These are phyloP conservation scores for Raffaelea arxii DNA, from an alignment of 2,329 filamentous ascomycete species.

Conservation along the genomic window DNA sequence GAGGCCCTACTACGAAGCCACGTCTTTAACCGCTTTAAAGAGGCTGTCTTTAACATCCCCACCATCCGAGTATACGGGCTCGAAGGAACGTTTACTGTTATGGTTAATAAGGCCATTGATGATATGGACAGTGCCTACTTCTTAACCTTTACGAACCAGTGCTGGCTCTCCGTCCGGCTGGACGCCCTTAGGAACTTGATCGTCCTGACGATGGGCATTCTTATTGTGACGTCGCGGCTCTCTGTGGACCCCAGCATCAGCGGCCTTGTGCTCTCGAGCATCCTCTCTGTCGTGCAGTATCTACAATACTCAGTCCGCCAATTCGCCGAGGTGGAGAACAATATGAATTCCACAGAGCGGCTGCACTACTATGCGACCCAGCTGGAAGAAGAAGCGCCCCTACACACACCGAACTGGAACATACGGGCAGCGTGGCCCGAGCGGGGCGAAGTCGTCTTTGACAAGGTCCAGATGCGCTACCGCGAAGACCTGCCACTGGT, in stretches of 20 bases:
- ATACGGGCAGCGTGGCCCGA: too few relatives aligned
- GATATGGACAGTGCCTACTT: slow-evolving; percentile 93
- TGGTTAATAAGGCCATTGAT: slow-evolving; percentile 67
- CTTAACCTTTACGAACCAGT: slow-evolving; percentile 88
- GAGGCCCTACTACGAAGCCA: slow-evolving; percentile 79
- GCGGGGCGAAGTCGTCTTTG: slow-evolving; percentile 18
- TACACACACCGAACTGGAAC: too few relatives aligned
- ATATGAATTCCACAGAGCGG: slow-evolving; percentile 93
- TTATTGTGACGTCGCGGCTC: slow-evolving; percentile 88
- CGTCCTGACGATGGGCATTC: slow-evolving; percentile 78
- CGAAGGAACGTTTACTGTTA: slow-evolving; percentile 60
- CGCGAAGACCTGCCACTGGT: slow-evolving; percentile 53
- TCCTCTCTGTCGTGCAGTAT: slow-evolving; percentile 87
- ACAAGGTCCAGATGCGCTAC: slow-evolving; percentile 19
- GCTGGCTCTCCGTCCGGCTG: slow-evolving; percentile 80
- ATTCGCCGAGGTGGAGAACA: slow-evolving; percentile 90
- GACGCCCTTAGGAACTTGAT: slow-evolving; percentile 76
- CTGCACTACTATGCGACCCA: slow-evolving; percentile 81
- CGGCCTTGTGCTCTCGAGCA: slow-evolving; percentile 85
- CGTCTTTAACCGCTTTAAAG: slow-evolving; percentile 85
- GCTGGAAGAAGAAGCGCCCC: slow-evolving; percentile 80
- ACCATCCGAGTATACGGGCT: slow-evolving; percentile 87
- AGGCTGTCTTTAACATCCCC: slow-evolving; percentile 74
- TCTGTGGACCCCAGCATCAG: slow-evolving; percentile 73
- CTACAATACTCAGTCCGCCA: slow-evolving; percentile 95